These are phyloP conservation scores for Penicillium crystallinum DNA, from an alignment of 495 filamentous ascomycete genomes.

Conservation along the genomic window DNA sequence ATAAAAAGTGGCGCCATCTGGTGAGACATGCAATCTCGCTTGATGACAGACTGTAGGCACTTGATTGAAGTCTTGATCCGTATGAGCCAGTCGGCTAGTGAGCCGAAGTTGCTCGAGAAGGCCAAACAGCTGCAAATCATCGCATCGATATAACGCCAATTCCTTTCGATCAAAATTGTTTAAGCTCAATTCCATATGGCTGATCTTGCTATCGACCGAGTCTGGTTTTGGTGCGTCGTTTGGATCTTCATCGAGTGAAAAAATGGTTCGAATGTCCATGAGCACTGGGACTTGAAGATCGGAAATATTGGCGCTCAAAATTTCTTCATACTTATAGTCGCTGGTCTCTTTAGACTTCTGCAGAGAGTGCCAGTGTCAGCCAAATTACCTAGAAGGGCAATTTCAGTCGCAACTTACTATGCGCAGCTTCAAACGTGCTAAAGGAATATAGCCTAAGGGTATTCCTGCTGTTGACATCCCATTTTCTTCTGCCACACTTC, in stretches of 20 bases:
- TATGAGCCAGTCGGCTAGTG: conserved; percentile 17
- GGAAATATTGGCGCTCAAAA: neutral
- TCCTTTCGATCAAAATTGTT: conserved; percentile 6
- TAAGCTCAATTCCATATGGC: conserved; percentile 17
- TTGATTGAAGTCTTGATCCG: conserved; percentile 22
- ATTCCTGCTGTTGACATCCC: conserved; percentile 18
- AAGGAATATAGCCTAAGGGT: conserved; percentile 34
- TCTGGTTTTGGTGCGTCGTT: neutral
- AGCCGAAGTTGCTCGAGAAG: conserved; percentile 22
- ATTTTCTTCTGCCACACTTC: conserved; percentile 17
- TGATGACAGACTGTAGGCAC: conserved; percentile 32
- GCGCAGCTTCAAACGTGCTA: conserved; percentile 29
- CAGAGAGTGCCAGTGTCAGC: conserved; percentile 8
- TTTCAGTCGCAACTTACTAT: conserved; percentile 25
- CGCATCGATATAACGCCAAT: conserved; percentile 16
- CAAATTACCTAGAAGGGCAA: neutral
- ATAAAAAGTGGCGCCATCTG: conserved; percentile 14
- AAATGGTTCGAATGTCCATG: conserved; percentile 5
- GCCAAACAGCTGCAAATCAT: conserved; percentile 11
- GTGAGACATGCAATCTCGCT: conserved; percentile 19
- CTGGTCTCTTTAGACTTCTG: conserved; percentile 17
- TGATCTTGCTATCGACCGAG: neutral
- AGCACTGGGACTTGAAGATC: conserved; percentile 18
- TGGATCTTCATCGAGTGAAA: neutral
- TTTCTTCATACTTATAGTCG: neutral